A percentile compares a stretch with the other conserved stretches of the same genome.
phyloP scores from a whole-genome alignment of 441 rosid genomes.

The Pelargonium australe region DNA sequence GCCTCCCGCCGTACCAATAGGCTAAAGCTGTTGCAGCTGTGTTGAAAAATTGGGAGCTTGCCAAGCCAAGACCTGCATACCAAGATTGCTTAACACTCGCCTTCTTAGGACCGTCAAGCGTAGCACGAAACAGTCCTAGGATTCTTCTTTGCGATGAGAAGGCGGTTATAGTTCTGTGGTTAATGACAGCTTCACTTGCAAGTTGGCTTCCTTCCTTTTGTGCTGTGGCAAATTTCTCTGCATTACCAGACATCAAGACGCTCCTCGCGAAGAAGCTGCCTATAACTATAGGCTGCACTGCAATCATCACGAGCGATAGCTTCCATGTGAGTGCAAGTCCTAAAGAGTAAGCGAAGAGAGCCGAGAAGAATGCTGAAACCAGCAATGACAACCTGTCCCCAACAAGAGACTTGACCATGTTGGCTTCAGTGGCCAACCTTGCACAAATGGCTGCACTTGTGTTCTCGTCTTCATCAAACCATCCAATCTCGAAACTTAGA shows the following conservation, averaged over 20 bases:
- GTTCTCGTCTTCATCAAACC: constrained; percentile 66
- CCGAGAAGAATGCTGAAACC: constrained; percentile 49
- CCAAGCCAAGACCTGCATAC: constrained; percentile 54
- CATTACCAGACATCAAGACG: constrained; percentile 50
- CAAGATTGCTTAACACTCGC: constrained; percentile 49
- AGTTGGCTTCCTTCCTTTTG: constrained; percentile 68
- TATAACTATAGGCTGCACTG: constrained; percentile 51
- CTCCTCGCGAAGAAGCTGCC: constrained; percentile 47
- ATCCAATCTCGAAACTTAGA: constrained; percentile 57
- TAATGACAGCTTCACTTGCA: constrained; percentile 57
- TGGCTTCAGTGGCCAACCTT: constrained; percentile 56
- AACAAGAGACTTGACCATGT: constrained; percentile 47
- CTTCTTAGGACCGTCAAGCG: constrained; percentile 50
- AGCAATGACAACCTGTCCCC: constrained; percentile 59
- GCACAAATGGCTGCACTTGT: constrained; percentile 63
- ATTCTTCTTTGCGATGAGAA: constrained; percentile 67
- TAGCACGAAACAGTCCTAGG: constrained; percentile 40
- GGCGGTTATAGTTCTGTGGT: constrained; percentile 69
- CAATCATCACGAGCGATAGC: constrained; percentile 51
- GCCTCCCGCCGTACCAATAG: constrained; percentile 64
- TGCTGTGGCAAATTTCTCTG: constrained; percentile 51
- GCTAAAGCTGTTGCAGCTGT: constrained; percentile 52
- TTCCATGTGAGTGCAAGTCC: constrained; percentile 51
- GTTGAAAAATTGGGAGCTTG: constrained; percentile 54
- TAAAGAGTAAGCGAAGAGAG: constrained; percentile 44